Base-by-base conservation (phyloP, 202 grass and related monocot species). In the Cymbopogon flexuosus region DNA sequence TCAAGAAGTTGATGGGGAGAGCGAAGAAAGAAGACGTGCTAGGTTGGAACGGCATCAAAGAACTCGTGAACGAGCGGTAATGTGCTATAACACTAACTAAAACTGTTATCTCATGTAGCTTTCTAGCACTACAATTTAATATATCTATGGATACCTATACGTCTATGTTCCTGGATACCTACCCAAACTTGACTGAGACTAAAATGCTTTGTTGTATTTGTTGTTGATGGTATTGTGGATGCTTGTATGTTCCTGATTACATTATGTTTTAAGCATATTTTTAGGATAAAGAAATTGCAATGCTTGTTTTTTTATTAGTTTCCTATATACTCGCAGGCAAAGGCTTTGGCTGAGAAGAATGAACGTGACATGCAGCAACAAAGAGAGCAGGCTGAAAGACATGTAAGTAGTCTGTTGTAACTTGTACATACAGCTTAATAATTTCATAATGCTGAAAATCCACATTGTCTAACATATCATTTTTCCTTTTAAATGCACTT, bases 341-440 rank as follows among this genome's bases (percentile, higher is more conserved):
- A 93, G 76, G 96, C 96, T 70, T 81, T 99, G 73, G 88, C 90
- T 83, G 96, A 96, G 87, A 99, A 99, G 83, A 96, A 99, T 79
- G 92, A 95, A 60, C 90, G 96, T 16, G 96, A 99, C 81, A 78
- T 93, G 90, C 93, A 99, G 79, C 63, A 77, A 80, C 96, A 99
- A 80, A 89, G 87, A 80, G 96, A 99, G 0, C 96, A 96, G 77
- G 90, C 82, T 78, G 96, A 99, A 90, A 93, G 90, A 93, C 79
- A 96, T 90, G 96, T 99, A 88, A 87, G 82, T 71, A 65, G n/a
- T 82, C 24, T 83, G 31, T 19, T 15, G 19, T 68, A 36, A 60
- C 19, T 60, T 4, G 19, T 61, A 21, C 67, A 56, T 65, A 39
- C 45, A 56, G 64, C 10, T 57, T 57, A 22, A 52, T 57, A 22